A percentile compares a stretch with the other conserved stretches of the same genome.
Conservation (phyloP, 768 basidiomycete genomes). For the Boletus sp. region DNA sequence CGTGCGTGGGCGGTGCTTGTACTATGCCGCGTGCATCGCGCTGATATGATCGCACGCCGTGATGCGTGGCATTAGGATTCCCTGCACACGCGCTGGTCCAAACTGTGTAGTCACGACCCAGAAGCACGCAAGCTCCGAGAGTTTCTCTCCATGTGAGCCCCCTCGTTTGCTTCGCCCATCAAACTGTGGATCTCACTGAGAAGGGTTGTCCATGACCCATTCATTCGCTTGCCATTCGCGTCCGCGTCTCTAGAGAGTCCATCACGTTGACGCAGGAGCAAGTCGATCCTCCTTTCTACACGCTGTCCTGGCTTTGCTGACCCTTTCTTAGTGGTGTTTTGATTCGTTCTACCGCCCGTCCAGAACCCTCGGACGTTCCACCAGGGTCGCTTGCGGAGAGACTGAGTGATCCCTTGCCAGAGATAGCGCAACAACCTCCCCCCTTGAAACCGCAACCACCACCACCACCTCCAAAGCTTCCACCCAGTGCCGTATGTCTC, state of each 20-base stretch:
- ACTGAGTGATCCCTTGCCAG: background rate
- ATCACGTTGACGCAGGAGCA: slow-evolving; percentile 24
- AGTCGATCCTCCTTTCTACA: slow-evolving; percentile 9
- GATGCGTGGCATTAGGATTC: slow-evolving; percentile 13
- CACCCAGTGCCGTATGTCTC: slow-evolving; percentile 11
- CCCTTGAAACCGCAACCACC: background rate
- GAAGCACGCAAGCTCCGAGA: slow-evolving; percentile 23
- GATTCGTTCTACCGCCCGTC: slow-evolving; percentile 10
- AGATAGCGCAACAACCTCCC: background rate
- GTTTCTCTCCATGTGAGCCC: slow-evolving; percentile 29
- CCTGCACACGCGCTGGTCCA: slow-evolving; percentile 26
- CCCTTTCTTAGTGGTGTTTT: slow-evolving; percentile 13
- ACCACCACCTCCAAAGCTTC: background rate
- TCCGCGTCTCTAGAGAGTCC: slow-evolving; percentile 9
- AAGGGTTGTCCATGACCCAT: background rate
- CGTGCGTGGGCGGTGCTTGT: slow-evolving; percentile 7
- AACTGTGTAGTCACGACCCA: slow-evolving; percentile 22
- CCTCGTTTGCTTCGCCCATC: background rate
- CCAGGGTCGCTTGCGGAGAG: background rate
- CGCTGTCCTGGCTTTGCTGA: slow-evolving; percentile 7
- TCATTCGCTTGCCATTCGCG: background rate
- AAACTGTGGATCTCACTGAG: slow-evolving; percentile 7
- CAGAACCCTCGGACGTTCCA: slow-evolving; percentile 2
- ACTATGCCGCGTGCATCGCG: background rate
- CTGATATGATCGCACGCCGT: background rate